Evolutionary conservation across 2,329 filamentous ascomycete species (phyloP).

Genomic region (Penicillium sp.): DNA sequence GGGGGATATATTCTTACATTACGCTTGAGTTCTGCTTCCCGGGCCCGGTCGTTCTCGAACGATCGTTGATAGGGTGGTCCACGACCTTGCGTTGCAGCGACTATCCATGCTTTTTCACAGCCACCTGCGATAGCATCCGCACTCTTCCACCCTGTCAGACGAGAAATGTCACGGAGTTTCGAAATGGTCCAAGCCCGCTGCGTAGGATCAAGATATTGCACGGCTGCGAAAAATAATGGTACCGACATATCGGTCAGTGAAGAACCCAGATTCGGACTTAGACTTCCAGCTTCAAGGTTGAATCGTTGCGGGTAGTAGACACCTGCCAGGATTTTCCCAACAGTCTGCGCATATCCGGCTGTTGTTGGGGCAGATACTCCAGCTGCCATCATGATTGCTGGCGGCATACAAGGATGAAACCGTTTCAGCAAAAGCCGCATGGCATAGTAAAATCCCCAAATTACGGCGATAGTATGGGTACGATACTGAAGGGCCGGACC

Average conservation of each 20-base stretch:
- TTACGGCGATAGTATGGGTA: conserved; percentile 79
- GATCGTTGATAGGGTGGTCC: conserved; percentile 68
- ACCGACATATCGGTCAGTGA: conserved; percentile 81
- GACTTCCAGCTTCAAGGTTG: conserved; percentile 44
- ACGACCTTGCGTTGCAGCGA: conserved; percentile 67
- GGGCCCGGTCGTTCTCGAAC: conserved; percentile 17
- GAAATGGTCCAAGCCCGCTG: conserved; percentile 78
- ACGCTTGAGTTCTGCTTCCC: not conserved
- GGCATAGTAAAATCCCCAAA: conserved; percentile 88
- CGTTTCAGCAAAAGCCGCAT: conserved; percentile 78
- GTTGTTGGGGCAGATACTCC: conserved; percentile 74
- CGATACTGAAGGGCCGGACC: conserved; percentile 78
- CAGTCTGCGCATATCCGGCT: conserved; percentile 65
- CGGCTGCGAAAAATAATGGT: conserved; percentile 79
- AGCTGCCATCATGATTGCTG: conserved; percentile 82
- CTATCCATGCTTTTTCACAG: conserved; percentile 81
- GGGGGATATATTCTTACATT: conserved; percentile 18
- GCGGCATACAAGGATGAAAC: conserved; percentile 84
- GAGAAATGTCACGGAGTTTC: conserved; percentile 71
- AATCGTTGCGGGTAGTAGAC: conserved; percentile 49
- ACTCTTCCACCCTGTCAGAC: conserved; percentile 83
- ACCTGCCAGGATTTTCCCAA: conserved; percentile 79
- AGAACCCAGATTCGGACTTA: conserved; percentile 76
- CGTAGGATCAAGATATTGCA: conserved; percentile 69
- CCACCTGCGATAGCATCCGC: conserved; percentile 77